Evolutionary conservation across 2,329 filamentous ascomycete genomes (phyloP).

Genomic region (Ophiostoma piceae): DNA sequence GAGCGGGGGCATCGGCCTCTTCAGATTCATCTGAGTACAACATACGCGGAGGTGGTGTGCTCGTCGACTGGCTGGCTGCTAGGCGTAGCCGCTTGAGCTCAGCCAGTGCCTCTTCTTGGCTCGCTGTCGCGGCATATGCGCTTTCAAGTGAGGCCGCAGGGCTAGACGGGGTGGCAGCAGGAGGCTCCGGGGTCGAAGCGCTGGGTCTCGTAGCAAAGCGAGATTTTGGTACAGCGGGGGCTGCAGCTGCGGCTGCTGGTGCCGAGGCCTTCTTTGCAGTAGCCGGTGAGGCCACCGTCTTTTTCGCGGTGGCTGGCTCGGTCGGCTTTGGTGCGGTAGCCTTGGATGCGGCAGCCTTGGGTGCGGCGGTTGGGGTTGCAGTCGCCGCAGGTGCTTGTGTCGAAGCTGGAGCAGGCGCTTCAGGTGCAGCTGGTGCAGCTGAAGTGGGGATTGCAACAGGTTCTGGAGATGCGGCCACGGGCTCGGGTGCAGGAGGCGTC

Average conservation of each 20-base stretch:
- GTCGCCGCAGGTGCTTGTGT: neutral
- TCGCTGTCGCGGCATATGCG: constrained; percentile 10
- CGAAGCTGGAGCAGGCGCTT: neutral
- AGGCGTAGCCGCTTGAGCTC: constrained; percentile 26
- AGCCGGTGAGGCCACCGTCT: neutral
- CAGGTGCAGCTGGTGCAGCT: neutral
- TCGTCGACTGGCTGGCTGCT: constrained; percentile 18
- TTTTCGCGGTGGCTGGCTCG: neutral
- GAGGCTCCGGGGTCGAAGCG: neutral
- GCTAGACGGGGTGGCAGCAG: neutral
- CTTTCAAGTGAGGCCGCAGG: neutral
- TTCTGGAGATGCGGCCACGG: neutral
- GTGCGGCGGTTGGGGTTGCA: neutral
- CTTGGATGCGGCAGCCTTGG: neutral
- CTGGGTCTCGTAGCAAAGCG: constrained; percentile 16
- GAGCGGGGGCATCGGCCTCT: neutral
- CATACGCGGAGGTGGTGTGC: constrained; percentile 9
- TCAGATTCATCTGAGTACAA: neutral
- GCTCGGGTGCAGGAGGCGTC: neutral
- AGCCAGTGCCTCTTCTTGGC: constrained; percentile 25
- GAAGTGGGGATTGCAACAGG: neutral
- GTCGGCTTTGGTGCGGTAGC: neutral
- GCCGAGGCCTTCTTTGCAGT: neutral
- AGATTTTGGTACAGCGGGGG: neutral
- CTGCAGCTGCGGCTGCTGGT: neutral